These are phyloP conservation scores for Phtheirospermum japonicum DNA, from an alignment of 257 asterid genomes.

Conservation along the genomic window DNA sequence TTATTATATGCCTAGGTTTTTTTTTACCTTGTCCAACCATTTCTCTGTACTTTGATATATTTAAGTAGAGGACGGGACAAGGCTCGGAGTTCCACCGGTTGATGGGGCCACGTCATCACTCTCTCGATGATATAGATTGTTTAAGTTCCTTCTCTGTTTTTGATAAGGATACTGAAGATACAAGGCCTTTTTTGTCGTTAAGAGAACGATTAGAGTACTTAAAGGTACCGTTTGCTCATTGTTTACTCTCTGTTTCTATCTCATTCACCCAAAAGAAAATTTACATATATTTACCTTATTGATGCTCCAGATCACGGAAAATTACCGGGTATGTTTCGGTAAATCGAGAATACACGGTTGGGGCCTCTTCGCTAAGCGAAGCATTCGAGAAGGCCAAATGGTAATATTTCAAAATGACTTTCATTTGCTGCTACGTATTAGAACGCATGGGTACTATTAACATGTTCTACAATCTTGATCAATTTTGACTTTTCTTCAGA, in stretches of 20 bases:
- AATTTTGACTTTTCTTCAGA: slow-evolving; percentile 42
- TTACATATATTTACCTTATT: background rate
- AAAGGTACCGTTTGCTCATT: slow-evolving; percentile 43
- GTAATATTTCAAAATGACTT: slow-evolving; percentile 36
- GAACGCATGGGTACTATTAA: background rate
- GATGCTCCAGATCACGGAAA: slow-evolving; percentile 67
- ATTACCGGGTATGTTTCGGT: slow-evolving; percentile 76
- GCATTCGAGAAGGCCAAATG: slow-evolving; percentile 90
- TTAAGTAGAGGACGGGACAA: slow-evolving; percentile 42
- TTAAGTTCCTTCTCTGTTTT: slow-evolving; percentile 31
- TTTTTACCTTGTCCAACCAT: slow-evolving; percentile 8
- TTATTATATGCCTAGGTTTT: background rate
- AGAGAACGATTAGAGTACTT: slow-evolving; percentile 66
- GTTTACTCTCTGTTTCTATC: background rate
- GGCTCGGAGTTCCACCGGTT: slow-evolving; percentile 66
- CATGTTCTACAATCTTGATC: background rate
- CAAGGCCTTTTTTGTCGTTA: slow-evolving; percentile 51
- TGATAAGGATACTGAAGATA: slow-evolving; percentile 50
- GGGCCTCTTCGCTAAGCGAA: slow-evolving; percentile 93
- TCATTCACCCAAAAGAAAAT: slow-evolving; percentile 1
- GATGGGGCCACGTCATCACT: slow-evolving; percentile 74
- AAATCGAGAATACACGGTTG: slow-evolving; percentile 97
- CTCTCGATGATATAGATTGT: slow-evolving; percentile 54
- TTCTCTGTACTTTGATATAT: slow-evolving; percentile 22
- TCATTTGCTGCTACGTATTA: background rate